Percentiles rank a stretch among this genome's conserved stretches.
phyloP scores from a whole-genome alignment of 1,139 yeast species.

The Kodamaea alishanica region DNA sequence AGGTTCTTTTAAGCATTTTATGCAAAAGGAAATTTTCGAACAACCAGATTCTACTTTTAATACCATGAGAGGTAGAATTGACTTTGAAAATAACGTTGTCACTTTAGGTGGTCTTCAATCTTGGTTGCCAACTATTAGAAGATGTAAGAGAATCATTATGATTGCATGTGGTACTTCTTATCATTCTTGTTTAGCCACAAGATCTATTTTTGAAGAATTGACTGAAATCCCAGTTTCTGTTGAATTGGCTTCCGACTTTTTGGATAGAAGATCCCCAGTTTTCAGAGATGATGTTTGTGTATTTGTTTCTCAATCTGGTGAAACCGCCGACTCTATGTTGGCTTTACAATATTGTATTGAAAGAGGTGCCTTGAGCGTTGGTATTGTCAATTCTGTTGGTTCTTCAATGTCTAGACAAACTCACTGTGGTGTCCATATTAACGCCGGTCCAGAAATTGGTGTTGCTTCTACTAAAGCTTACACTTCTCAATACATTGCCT shows the following conservation, averaged over 20 bases:
- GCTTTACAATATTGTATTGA: constrained; percentile 95
- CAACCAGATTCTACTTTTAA: constrained; percentile 98
- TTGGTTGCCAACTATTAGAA: constrained; percentile 82
- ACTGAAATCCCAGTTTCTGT: constrained; percentile 95
- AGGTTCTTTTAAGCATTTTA: constrained; percentile 92
- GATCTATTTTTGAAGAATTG: constrained; percentile 93
- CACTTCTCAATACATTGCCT: constrained; percentile 95
- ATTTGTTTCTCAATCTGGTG: constrained; percentile 98
- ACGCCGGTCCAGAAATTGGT: constrained; percentile 99
- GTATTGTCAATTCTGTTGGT: constrained; percentile 92
- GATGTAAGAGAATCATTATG: constrained; percentile 95
- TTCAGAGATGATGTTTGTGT: constrained; percentile 98
- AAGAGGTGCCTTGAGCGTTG: constrained; percentile 95
- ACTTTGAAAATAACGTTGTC: constrained; percentile 73
- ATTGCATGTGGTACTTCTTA: constrained; percentile 99
- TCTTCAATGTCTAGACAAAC: constrained; percentile 94
- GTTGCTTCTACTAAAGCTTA: constrained; percentile 99
- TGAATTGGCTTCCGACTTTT: constrained; percentile 95
- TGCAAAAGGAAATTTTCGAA: constrained; percentile 98
- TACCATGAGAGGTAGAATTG: constrained; percentile 99
- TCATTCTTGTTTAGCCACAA: constrained; percentile 95
- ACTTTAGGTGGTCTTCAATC: constrained; percentile 88
- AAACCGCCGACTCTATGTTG: constrained; percentile 97
- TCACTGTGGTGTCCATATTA: constrained; percentile 98
- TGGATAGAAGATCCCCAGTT: constrained; percentile 92